Base-by-base conservation (phyloP, 176 grass and related monocot species). In the Puya raimondii region DNA sequence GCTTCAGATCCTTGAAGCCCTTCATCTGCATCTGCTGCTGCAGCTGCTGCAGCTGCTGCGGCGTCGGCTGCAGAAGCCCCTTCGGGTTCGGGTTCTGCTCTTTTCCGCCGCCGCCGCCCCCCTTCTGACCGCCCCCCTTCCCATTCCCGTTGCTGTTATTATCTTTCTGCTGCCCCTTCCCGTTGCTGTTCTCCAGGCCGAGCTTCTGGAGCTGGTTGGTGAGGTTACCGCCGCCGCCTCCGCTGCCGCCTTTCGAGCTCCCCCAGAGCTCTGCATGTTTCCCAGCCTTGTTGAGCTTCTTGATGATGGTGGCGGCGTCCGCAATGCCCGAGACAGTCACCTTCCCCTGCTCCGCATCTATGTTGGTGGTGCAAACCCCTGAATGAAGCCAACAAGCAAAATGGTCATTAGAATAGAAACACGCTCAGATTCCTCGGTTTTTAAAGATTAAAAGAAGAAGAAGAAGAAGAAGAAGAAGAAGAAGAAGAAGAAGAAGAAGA, bases 331-430 rank as follows among this genome's bases (percentile, higher is more conserved):
- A 80, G 68, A 73, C 69, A 26, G 83, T 70, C 12, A 85, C 83
- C 49, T 79, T 74, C 78, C 22, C 72, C 69, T 52, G 75, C 68
- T 63, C 57, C 23, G 69, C 83, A 54, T 85, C 78, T 16, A 85
- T 16, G 67, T 81, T 71, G 54, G 49, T 58, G 4, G 27, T 69
- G 70, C 59, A 81, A 58, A 85, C 83, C 16, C 74, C 83, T 85
- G 26, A 15, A 9, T 85, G 26, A 15, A 9, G 6, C 33, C 33
- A 29, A 29, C 3, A 29, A 29, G 27, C 59, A 48, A 48, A 64
- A 8, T 10, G 17, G 12, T 5, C 9, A 47, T 20, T 26, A 26
- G 25, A 26, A 26, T 0, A 20, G 51, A 51, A 50, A 20, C 20
- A 65, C 47, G 13, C 1, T 66, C 17, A 1, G 23, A 64, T 13